Conservation (phyloP, 768 basidiomycete genomes). For the Tremella fuciformis region DNA sequence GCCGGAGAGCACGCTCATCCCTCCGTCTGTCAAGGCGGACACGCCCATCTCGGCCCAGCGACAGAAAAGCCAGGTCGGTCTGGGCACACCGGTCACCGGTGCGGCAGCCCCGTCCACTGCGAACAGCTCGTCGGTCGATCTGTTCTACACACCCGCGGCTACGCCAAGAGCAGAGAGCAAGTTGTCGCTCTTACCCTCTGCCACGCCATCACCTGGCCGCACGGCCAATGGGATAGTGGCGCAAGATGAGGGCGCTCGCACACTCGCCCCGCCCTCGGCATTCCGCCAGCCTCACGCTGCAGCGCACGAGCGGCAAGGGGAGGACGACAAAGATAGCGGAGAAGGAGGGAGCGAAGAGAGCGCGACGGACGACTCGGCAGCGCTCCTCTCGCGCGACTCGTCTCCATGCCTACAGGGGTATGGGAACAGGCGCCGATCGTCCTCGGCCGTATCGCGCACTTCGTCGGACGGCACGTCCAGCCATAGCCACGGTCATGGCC, state of each 20-base stretch:
- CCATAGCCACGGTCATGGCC: neutral
- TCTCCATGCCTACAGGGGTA: neutral
- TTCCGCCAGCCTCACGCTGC: neutral
- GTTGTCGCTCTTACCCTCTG: neutral
- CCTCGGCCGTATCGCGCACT: neutral
- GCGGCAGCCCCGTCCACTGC: neutral
- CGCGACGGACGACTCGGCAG: constrained; percentile 7
- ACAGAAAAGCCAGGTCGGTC: neutral
- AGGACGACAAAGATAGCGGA: neutral
- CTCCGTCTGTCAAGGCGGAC: neutral
- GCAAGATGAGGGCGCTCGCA: neutral
- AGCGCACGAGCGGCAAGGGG: neutral
- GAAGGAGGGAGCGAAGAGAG: neutral
- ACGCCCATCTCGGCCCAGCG: neutral
- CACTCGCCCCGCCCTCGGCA: neutral
- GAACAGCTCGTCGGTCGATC: constrained; percentile 4
- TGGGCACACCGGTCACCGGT: neutral
- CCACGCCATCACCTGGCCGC: neutral
- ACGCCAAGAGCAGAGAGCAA: constrained; percentile 4
- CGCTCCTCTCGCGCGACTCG: neutral
- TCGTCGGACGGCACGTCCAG: neutral
- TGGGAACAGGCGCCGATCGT: neutral
- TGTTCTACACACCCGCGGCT: constrained; percentile 16
- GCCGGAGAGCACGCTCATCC: neutral
- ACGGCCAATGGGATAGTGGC: neutral